phyloP scores from a whole-genome alignment of 1,284 basidiomycete genomes.

The Chondrostereum purpureum region DNA sequence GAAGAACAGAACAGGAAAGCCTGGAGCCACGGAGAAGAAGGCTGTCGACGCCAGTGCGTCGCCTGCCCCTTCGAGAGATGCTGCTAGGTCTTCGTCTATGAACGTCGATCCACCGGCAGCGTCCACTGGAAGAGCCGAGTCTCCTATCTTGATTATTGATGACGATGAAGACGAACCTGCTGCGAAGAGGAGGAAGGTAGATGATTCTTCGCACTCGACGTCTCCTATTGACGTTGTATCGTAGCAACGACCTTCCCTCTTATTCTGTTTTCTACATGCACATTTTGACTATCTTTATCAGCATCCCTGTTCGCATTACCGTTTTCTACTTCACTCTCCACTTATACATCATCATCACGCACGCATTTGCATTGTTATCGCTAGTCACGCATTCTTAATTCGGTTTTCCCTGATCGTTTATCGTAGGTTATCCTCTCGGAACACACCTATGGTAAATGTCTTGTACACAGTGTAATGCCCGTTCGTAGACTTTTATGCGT shows the following conservation, averaged over 20 bases:
- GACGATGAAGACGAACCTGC: constrained; percentile 56
- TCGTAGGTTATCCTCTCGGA: no score
- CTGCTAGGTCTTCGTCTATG: constrained; percentile 1
- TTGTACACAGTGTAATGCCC: no score
- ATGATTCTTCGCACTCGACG: constrained; percentile 14
- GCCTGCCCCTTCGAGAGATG: background rate
- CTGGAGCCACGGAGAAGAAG: constrained; percentile 23
- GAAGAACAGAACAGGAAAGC: constrained; percentile 28
- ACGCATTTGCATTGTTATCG: no score
- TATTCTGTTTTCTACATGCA: no score
- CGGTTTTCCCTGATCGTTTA: no score
- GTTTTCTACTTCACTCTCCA: no score
- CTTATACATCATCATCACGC: no score
- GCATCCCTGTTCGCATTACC: no score
- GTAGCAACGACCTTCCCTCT: background rate
- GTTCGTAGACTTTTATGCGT: no score
- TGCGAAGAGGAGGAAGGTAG: constrained; percentile 48
- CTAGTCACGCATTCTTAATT: no score
- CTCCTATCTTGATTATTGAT: constrained; percentile 44
- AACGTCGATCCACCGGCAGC: constrained; percentile 14
- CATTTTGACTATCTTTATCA: no score
- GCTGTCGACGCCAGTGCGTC: constrained; percentile 15
- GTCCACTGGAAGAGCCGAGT: constrained; percentile 26
- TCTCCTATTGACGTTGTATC: background rate
- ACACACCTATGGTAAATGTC: no score